Conservation (phyloP, 768 basidiomycete species). For the Psilocybe azurescens region DNA sequence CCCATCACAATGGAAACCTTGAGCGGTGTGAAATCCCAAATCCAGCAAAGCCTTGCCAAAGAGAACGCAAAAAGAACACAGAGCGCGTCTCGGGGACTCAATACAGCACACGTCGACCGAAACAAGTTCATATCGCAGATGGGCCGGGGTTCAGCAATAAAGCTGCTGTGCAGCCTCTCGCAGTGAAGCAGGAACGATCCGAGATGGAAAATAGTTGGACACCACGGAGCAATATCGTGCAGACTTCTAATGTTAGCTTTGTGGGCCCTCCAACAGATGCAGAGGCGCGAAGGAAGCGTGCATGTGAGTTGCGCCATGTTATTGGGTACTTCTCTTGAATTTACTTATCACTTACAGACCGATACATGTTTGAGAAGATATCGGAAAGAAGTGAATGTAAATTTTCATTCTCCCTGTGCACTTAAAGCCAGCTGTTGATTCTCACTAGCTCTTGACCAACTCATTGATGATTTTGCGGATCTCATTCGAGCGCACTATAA, state of each 20-base stretch:
- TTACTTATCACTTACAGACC: conserved; percentile 47
- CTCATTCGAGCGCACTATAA: conserved; percentile 73
- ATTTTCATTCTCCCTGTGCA: conserved; percentile 15
- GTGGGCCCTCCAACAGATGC: conserved; percentile 43
- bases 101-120: conserved; percentile 40
- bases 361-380: conserved; percentile 95
- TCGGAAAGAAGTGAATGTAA: conserved; percentile 83
- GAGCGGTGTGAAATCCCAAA: conserved; percentile 48
- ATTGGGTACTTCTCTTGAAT: background rate
- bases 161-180: conserved; percentile 17
- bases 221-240: conserved; percentile 20
- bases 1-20: conserved; percentile 55
- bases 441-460: conserved; percentile 75
- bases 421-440: background rate
- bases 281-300: conserved; percentile 48
- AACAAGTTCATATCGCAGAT: conserved; percentile 35
- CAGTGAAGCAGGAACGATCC: conserved; percentile 41
- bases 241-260: conserved; percentile 37
- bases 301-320: conserved; percentile 51
- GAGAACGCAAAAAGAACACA: conserved; percentile 38
- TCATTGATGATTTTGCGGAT: conserved; percentile 87
- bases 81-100: conserved; percentile 27
- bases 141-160: conserved; percentile 23
- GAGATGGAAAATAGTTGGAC: conserved; percentile 32
- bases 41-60: conserved; percentile 51